Conservation (phyloP, 1,139 yeast species). For the Saccharomyces hybrid region DNA sequence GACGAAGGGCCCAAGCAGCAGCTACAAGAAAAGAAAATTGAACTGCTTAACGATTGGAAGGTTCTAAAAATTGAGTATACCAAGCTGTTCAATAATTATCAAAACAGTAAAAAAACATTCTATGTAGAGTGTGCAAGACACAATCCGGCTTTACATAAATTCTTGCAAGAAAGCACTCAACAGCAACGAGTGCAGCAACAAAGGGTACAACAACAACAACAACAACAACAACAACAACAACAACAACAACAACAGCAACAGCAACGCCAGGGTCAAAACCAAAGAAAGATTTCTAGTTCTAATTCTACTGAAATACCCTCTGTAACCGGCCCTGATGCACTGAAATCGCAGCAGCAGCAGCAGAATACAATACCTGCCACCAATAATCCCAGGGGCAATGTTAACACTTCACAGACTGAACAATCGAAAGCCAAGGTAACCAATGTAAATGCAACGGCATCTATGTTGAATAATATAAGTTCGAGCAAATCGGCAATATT, state of each 20-base stretch:
- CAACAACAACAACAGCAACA: conserved; percentile 20
- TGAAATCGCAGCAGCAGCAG: conserved; percentile 14
- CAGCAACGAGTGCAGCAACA: conserved; percentile 22
- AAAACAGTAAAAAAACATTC: conserved; percentile 28
- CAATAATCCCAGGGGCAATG: conserved; percentile 5
- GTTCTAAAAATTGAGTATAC: conserved; percentile 22
- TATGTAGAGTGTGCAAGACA: conserved; percentile 32
- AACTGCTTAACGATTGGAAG: conserved; percentile 23
- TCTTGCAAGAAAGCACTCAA: conserved; percentile 27
- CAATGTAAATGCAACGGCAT: conserved; percentile 39
- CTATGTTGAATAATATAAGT: conserved; percentile 24
- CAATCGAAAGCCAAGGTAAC: conserved; percentile 28
- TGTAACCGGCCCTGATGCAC: conserved; percentile 7
- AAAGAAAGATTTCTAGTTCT: conserved; percentile 1
- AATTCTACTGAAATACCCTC: conserved; percentile 7
- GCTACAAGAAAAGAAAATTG: conserved; percentile 26
- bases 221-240: conserved; percentile 20
- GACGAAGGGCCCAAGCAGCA: conserved; percentile 25
- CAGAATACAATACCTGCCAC: conserved; percentile 5
- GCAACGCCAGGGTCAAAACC: conserved; percentile 10
- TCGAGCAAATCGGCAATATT: conserved; percentile 40
- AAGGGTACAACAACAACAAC: conserved; percentile 18
- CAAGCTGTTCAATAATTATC: conserved; percentile 25
- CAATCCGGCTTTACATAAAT: conserved; percentile 28
- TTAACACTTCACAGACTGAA: conserved; percentile 15